Base-by-base conservation (phyloP, 2,329 filamentous ascomycete genomes). In the Sphaceloma murrayae region DNA sequence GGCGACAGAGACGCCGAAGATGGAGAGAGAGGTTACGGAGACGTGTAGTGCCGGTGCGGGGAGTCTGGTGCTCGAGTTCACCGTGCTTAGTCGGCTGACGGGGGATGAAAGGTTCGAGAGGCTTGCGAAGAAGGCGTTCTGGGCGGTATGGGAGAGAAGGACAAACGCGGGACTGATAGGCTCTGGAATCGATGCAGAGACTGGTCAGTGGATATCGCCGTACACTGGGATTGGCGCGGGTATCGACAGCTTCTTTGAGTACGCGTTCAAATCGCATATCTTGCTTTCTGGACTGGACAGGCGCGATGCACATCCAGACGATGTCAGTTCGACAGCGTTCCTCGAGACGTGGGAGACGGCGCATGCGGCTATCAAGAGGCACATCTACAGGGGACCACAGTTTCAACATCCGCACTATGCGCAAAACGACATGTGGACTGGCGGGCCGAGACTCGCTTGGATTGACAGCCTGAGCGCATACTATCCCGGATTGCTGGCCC, bases 161-260 rank as follows among this genome's bases (percentile, higher is more conserved):
- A 95, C 85, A 59, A 75, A 79, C 30, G 85, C 94, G 54, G 86
- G 85, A 3, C 70, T 98, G 17, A 81, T 98, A 50, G 91, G 89
- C 5, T 83, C 86, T 46, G 89, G 88, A 2, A 87, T 98, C 49
- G 89, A 94, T 64, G 85, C 87, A 1, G 89, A 96, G 58, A 82
- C 78, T 19, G 91, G 89, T 0, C 73, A 82, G 53, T 98, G 91
- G 91, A 59, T 91, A 24, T 82, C 82, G 6, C 75, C 84, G 2
- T 88, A 85, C 60, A 81, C 89, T n/a, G 89, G 91, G 21, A 94
- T 98, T 54, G 91, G 91, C 39, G 91, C 91, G 5, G 91, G 91
- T 29, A 86, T 94, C 56, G 91, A 98, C 66, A 95, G 88, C 64
- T 98, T 98, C 66, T 96, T 94, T 57, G 91, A 98, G 65, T 98